Evolutionary conservation across 148 eudicot species (phyloP).

Genomic region (Camellia japonica): DNA sequence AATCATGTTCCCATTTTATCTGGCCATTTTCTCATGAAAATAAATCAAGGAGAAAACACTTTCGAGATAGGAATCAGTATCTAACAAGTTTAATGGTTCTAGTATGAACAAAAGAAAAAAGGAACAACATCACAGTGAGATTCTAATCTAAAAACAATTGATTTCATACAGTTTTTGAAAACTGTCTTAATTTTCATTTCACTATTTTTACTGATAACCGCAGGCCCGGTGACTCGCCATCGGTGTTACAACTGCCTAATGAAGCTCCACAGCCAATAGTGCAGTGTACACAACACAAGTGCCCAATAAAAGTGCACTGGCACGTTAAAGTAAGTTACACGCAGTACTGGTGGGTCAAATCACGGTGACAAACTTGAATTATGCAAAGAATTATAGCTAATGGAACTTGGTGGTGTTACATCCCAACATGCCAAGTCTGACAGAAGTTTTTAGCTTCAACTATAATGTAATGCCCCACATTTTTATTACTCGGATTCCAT

Average conservation of each 20-base stretch:
- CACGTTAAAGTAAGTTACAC: conserved; percentile 74
- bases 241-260: conserved; percentile 3
- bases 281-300: conserved; percentile 4
- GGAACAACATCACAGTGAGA: no score
- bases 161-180: not conserved
- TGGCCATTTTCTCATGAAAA: no score
- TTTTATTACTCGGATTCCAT: no score
- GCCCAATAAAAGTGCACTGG: conserved; percentile 69
- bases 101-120: no score
- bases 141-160: no score
- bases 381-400: conserved; percentile 52
- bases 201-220: no score
- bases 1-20: no score
- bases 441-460: conserved; percentile 70
- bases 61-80: no score
- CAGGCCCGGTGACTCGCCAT: conserved; percentile 37
- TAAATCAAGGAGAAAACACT: no score
- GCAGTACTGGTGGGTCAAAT: conserved; percentile 80
- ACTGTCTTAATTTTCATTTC: not conserved
- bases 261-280: conserved; percentile 11
- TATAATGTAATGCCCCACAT: conserved; percentile 21
- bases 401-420: conserved; percentile 76
- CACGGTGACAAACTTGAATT: conserved; percentile 59
- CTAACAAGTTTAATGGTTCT: no score
- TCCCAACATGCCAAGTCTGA: conserved; percentile 55